Evolutionary conservation across 805 yeast species (phyloP), one percentile per base, ranked within the genome.

Genomic region (Naumovozyma castellii): DNA sequence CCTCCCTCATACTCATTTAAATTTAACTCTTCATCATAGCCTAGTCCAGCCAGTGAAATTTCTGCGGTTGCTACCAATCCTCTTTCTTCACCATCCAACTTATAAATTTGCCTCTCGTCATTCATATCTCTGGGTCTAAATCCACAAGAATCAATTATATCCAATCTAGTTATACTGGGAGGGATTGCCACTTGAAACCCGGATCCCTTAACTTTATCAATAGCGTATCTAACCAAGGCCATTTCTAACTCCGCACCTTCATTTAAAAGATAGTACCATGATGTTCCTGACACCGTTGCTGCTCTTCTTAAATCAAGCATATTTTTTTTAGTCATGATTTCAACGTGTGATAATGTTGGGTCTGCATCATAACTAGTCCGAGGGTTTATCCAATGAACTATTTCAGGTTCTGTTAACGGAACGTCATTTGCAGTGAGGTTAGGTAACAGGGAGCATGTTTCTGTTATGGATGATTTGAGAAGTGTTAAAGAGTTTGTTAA

Each of bases 11-110:
- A 20, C 13, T 34, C 14, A 15, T 35, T 18, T 29, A 66, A 50
- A 5, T 60, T 54, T 32, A 80, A 64, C 0, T 65, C 61, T 18
- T 67, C 65, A 41, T 80, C 73, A 4, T 80, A 72, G 39, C 75
- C 78, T 45, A 80, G 62, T 0, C 87, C 96, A 0, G 96, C 98
- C 19, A 92, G 59, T 0, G 98, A 85, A 27, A 92, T 90, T 57
- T 92, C 98, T 0, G 97, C 95, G 0, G 98, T 92, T 1, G 97
- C 98, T 0, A 90, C 79, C 22, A 92, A 65, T 31, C 94, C 80
- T 37, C 80, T 61, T 18, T 68, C 67, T 30, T 72, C 72, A 17
- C 70, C 69, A 0, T 65, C 60, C 12, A 90, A 54, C 34, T 72
- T 72, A 58, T 88, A 92, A 0, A 86, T 80, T 57, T 92, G 98